Evolutionary conservation across 2,329 filamentous ascomycete genomes (phyloP).

Genomic region (Rosellinia necatrix): DNA sequence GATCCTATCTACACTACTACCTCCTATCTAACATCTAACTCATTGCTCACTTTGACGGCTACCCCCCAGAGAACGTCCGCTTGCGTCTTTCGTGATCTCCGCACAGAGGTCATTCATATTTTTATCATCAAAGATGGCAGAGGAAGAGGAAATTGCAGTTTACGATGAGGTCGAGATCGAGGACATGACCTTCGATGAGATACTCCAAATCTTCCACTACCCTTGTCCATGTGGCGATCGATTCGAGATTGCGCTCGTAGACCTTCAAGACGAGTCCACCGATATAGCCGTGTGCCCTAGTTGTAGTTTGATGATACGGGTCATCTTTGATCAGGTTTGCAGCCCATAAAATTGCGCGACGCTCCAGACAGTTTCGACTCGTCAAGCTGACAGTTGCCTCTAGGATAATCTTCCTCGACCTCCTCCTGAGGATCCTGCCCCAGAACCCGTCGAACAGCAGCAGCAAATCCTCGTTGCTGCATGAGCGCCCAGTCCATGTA

Average conservation of each 20-base stretch:
- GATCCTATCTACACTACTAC: neutral
- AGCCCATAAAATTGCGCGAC: neutral
- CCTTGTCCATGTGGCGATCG: slow-evolving; percentile 96
- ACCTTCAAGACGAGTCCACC: slow-evolving; percentile 79
- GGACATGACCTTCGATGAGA: slow-evolving; percentile 90
- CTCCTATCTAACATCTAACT: too few relatives aligned
- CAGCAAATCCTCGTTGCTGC: slow-evolving; percentile 38
- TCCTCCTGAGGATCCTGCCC: slow-evolving; percentile 35
- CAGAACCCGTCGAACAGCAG: slow-evolving; percentile 31
- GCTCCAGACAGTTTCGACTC: neutral
- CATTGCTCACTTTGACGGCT: neutral
- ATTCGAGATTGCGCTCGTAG: slow-evolving; percentile 86
- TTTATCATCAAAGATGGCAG: slow-evolving; percentile 52
- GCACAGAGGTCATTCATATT: too few relatives aligned
- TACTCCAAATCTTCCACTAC: slow-evolving; percentile 88
- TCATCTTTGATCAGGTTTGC: slow-evolving; percentile 85
- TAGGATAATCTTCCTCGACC: slow-evolving; percentile 41
- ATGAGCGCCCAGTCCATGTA: slow-evolving; percentile 23
- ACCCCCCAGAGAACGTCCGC: too few relatives aligned
- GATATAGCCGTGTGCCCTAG: slow-evolving; percentile 98
- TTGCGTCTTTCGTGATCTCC: too few relatives aligned
- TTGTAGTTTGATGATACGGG: slow-evolving; percentile 93
- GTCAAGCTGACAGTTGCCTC: slow-evolving; percentile 11
- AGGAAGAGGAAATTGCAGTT: slow-evolving; percentile 67
- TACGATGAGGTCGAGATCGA: slow-evolving; percentile 99